Base-by-base conservation (phyloP, 2,329 filamentous ascomycete genomes). In the Furcasterigmium furcatum region DNA sequence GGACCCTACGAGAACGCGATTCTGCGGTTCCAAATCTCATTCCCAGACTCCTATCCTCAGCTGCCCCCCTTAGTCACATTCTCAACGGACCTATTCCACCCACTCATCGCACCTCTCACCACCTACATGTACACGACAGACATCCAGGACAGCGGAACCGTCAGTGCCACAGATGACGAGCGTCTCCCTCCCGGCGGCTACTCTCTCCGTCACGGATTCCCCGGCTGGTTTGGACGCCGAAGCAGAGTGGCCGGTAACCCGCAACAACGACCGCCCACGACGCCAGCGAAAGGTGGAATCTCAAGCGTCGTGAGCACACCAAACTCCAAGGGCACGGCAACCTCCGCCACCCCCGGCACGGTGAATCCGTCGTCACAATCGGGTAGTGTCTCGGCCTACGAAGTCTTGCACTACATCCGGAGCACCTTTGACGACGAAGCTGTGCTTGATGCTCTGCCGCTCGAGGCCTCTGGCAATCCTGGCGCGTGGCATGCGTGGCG, bases 401-500 rank as follows among this genome's bases (percentile, higher is more conserved):
- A 86, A 45, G 74, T 96, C 9, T 65, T 97, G 47, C 74, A 84
- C 51, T 97, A 97, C 63, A 82, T 97, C 27, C 81, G 86, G 49
- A 86, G 84, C 52, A 78, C 89, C 0, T 96, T 99, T 62, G 87
- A 88, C 53, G 82, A 91, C 47, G 87, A 86, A 50, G 68, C 72
- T 1, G 79, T 95, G 8, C 72, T 97, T 4, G 91, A 97, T 64
- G 79, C 79, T 0, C 73, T 97, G 18, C 85, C 90, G 2, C 70
- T 95, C 1, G 82, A 90, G 52, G 88, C 88, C 16, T 90, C 91
- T 0, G 92, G 89, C 1, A 96, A 97, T 56, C 84, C 88, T 3
- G 89, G 91, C 7, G 94, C 92, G 19, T 97, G 91, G 87, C 88
- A 96, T 68, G 92, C 92, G 5, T 97, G 92, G 92, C 79, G 83